Evolutionary conservation across 148 eudicot species (phyloP).

Genomic region (Diospyros kaki): DNA sequence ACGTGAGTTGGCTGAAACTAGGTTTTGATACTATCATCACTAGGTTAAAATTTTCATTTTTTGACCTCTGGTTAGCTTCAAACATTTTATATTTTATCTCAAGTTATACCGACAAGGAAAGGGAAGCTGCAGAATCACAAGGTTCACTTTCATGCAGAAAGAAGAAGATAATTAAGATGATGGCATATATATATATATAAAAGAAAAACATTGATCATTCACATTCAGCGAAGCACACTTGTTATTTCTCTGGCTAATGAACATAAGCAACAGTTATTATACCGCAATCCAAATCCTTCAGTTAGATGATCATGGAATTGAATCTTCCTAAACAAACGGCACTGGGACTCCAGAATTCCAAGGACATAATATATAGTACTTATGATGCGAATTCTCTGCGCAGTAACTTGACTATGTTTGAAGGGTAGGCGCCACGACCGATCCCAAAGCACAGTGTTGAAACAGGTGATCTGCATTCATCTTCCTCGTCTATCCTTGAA

Average conservation of each 20-base stretch:
- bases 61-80: no score
- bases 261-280: not conserved
- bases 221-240: not conserved
- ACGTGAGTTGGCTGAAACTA: no score
- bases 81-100: no score
- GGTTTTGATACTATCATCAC: no score
- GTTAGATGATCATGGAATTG: not conserved
- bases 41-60: no score
- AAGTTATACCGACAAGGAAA: not conserved
- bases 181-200: not conserved
- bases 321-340: not conserved
- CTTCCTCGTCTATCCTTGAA: slow-evolving; percentile 7
- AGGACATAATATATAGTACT: not conserved
- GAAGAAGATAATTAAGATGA: not conserved
- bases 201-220: not conserved
- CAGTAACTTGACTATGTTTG: slow-evolving; percentile 13
- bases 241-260: not conserved
- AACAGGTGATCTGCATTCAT: slow-evolving; percentile 17
- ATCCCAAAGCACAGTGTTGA: slow-evolving; percentile 31
- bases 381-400: slow-evolving; percentile 8
- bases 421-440: slow-evolving; percentile 11
- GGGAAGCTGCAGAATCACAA: not conserved
- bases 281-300: not conserved
- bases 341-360: not conserved
- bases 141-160: not conserved